Conservation (phyloP, 441 rosid species). For the Metrosideros polymorpha region DNA sequence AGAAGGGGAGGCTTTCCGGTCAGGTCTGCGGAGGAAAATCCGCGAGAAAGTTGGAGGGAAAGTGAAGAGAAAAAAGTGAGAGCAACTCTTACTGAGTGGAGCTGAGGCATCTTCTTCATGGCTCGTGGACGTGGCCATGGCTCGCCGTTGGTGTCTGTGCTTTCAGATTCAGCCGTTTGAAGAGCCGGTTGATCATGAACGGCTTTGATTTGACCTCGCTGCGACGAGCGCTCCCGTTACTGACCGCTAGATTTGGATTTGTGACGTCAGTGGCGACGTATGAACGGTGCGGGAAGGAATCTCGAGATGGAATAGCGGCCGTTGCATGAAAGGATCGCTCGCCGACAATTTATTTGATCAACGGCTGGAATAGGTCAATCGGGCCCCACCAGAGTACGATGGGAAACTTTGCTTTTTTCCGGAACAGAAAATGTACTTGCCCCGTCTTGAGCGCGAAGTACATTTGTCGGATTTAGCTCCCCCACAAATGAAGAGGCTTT, state of each 20-base stretch:
- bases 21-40: background rate
- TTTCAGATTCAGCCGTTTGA: background rate
- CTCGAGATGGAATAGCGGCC: background rate
- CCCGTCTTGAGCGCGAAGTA: too few relatives aligned
- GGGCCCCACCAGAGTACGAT: too few relatives aligned
- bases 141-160: background rate
- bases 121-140: background rate
- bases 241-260: background rate
- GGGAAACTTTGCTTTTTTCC: too few relatives aligned
- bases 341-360: too few relatives aligned
- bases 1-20: background rate
- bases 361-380: too few relatives aligned
- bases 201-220: background rate
- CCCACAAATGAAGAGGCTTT: too few relatives aligned
- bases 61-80: background rate
- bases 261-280: background rate
- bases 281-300: too few relatives aligned
- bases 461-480: too few relatives aligned
- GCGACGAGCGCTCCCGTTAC: background rate
- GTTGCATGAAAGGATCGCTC: background rate
- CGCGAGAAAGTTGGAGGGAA: background rate
- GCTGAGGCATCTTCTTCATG: background rate
- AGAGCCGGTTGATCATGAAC: background rate
- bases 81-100: constrained; percentile 28
- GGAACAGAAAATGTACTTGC: too few relatives aligned